These are phyloP conservation scores for Ophiosphaerella narmari DNA, from an alignment of 2,329 filamentous ascomycete species.

Conservation along the genomic window DNA sequence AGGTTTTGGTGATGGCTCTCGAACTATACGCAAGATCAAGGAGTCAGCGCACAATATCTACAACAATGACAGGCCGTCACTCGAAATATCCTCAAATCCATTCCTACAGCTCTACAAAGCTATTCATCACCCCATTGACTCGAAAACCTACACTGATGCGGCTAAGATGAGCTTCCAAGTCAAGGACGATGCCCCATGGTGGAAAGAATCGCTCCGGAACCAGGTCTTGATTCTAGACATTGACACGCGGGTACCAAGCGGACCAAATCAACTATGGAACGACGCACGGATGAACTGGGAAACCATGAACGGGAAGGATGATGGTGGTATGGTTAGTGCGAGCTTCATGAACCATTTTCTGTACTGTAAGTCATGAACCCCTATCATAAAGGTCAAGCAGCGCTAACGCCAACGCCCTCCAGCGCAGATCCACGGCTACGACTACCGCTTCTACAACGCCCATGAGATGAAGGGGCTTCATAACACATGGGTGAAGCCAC, in stretches of 20 bases:
- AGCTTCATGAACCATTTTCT: conserved; percentile 48
- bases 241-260: conserved; percentile 31
- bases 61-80: conserved; percentile 9
- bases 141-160: conserved; percentile 13
- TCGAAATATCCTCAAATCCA: conserved; percentile 6
- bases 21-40: conserved; percentile 14
- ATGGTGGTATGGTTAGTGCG: conserved; percentile 41
- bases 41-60: conserved; percentile 17
- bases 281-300: conserved; percentile 27
- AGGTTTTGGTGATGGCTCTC: conserved; percentile 10
- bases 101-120: conserved; percentile 14
- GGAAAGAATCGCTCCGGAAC: conserved; percentile 28
- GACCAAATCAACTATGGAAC: conserved; percentile 28
- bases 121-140: conserved; percentile 14
- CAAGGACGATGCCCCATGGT: conserved; percentile 23
- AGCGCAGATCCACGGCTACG: conserved; percentile 52
- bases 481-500: conserved; percentile 49
- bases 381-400: not conserved
- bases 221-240: conserved; percentile 37
- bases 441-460: conserved; percentile 50
- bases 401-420: not conserved
- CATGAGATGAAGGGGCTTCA: conserved; percentile 40
- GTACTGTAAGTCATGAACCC: conserved; percentile 26
- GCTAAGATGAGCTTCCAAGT: conserved; percentile 12
- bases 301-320: conserved; percentile 21